Base-by-base conservation (phyloP, 257 asterid species). In the Solanum clarkiae region DNA sequence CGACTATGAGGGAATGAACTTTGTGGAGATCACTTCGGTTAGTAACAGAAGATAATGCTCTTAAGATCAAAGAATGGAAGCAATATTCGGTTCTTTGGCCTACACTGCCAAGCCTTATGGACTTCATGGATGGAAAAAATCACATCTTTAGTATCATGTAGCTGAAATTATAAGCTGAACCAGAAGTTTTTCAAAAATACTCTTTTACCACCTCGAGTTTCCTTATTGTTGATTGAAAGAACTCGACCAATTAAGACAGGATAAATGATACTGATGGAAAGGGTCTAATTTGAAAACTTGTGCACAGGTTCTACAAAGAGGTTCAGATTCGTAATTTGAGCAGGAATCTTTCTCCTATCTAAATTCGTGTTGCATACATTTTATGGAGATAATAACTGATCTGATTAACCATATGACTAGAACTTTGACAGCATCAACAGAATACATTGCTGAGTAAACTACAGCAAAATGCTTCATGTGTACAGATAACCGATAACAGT, bases 1-100 rank as follows among this genome's bases (percentile, higher is more conserved):
- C 80, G 87, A 94, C 86, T 12, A 94, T 29, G 18, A 91, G 63
- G 44, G 94, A 87, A 84, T 95, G 96, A 83, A 90, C 84, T 88
- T 90, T 92, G 63, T 89, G 91, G 83, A 93, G 92, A 82, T 90
- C 69, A 68, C 68, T 88, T 26, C 17, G 71, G 87, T 89, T 88
- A 84, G 55, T 24, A 53, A 93, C 80, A 9, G 93, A 87, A 51
- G 91, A 87, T 60, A 94, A 85, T 80, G 92, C 87, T 87, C 90
- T 90, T 42, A 97, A 90, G 53, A 95, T 51, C 66, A 92, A 88
- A 85, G 88, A 15, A 59, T 83, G 86, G 20, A 83, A 56, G 10
- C 40, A 80, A 55, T 80, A 81, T 56, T 86, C 86, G 65, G 84
- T 71, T 83, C 65, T 81, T 72, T 32, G 86, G 71, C 69, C 26